Evolutionary conservation across 352 stramenopile species (phyloP).

Genomic region (Phytophthora pseudosyringae): DNA sequence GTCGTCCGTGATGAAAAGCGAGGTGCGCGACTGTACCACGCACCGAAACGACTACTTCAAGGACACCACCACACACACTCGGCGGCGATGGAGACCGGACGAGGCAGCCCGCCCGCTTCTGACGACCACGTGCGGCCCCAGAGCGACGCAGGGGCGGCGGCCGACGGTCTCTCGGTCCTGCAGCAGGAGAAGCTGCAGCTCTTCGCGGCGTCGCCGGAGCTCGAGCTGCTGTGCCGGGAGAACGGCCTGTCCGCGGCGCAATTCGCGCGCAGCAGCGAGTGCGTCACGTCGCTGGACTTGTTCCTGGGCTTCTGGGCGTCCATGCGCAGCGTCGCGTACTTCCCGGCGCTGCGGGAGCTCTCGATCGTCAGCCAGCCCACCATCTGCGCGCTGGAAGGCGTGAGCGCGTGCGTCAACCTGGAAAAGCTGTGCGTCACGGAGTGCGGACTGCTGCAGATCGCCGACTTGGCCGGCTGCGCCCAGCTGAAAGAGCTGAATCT

Average conservation of each 20-base stretch:
- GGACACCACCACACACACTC: no score
- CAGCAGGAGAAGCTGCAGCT: slow-evolving; percentile 46
- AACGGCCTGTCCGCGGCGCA: slow-evolving; percentile 66
- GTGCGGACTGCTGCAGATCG: slow-evolving; percentile 62
- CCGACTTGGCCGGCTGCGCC: slow-evolving; percentile 46
- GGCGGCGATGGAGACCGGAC: slow-evolving; percentile 3
- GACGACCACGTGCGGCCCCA: slow-evolving; percentile 8
- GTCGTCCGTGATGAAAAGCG: no score
- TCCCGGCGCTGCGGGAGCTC: slow-evolving; percentile 64
- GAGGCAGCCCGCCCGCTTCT: slow-evolving; percentile 8
- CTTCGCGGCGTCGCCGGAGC: slow-evolving; percentile 51
- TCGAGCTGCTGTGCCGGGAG: slow-evolving; percentile 70
- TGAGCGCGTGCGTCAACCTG: slow-evolving; percentile 56
- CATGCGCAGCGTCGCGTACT: slow-evolving; percentile 75
- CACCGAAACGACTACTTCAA: no score
- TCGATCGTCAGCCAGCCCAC: slow-evolving; percentile 82
- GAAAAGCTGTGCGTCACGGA: slow-evolving; percentile 75
- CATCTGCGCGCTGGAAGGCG: slow-evolving; percentile 59
- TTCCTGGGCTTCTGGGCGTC: slow-evolving; percentile 82
- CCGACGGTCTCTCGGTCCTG: slow-evolving; percentile 23
- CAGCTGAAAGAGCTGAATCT: slow-evolving; percentile 76
- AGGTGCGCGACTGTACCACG: no score
- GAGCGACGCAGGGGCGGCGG: neutral
- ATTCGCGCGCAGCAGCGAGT: slow-evolving; percentile 54
- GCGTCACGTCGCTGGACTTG: slow-evolving; percentile 61